Conservation (phyloP, 2,329 filamentous ascomycete species). For the Aspergillus felis region DNA sequence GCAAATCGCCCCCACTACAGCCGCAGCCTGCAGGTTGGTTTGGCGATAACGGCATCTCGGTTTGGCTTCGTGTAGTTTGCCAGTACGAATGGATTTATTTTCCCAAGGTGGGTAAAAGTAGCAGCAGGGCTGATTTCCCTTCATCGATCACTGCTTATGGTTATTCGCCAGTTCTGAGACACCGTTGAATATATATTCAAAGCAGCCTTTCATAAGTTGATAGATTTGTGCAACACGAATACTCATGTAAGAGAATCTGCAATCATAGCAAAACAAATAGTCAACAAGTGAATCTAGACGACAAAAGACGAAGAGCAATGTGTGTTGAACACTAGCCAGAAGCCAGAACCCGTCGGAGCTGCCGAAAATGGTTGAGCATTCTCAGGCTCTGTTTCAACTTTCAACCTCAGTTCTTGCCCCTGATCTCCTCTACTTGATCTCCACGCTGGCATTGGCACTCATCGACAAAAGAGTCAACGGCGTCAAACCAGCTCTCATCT, state of each 20-base stretch:
- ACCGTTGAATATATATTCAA: background rate
- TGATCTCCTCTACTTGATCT: conserved; percentile 17
- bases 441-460: conserved; percentile 23
- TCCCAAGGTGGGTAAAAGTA: too few species aligned
- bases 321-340: conserved; percentile 14
- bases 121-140: background rate
- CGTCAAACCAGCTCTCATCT: conserved; percentile 26
- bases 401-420: background rate
- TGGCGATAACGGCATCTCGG: background rate
- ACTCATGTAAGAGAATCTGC: background rate
- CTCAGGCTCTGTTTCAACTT: background rate
- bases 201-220: background rate
- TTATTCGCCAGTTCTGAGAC: background rate
- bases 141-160: background rate
- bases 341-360: background rate
- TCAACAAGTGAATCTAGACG: conserved; percentile 6
- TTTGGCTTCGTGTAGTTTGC: background rate
- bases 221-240: background rate
- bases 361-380: conserved; percentile 11
- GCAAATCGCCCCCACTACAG: background rate
- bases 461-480: conserved; percentile 18
- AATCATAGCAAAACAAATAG: background rate
- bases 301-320: conserved; percentile 5
- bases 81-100: background rate
- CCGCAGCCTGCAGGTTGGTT: background rate